Evolutionary conservation across 768 basidiomycete species (phyloP).

Genomic region (Macrolepiota fuliginosa): DNA sequence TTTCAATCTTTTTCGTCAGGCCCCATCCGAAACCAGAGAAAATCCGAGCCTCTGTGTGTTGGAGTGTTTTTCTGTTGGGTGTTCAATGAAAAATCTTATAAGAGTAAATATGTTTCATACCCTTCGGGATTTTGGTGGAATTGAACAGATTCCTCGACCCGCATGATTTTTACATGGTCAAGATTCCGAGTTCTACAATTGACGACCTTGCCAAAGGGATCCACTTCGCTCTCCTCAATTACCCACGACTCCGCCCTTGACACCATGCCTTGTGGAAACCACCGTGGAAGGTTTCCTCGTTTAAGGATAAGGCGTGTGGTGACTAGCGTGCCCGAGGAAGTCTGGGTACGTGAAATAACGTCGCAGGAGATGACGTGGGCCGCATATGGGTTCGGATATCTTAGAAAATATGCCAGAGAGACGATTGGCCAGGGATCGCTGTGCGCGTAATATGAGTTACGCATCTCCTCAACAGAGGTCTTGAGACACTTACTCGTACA

Average conservation of each 20-base stretch:
- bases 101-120: slow-evolving; percentile 38
- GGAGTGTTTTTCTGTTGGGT: slow-evolving; percentile 64
- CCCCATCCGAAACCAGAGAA: slow-evolving; percentile 92
- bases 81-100: background rate
- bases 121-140: slow-evolving; percentile 69
- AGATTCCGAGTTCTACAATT: slow-evolving; percentile 84
- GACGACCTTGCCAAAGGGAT: slow-evolving; percentile 75
- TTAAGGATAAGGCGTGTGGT: slow-evolving; percentile 94
- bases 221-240: slow-evolving; percentile 92
- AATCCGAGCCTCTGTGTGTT: slow-evolving; percentile 84
- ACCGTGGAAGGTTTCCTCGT: slow-evolving; percentile 84
- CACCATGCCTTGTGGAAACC: slow-evolving; percentile 84
- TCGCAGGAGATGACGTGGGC: slow-evolving; percentile 94
- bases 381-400: slow-evolving; percentile 95
- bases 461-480: background rate
- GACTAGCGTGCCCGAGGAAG: slow-evolving; percentile 69
- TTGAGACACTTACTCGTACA: slow-evolving; percentile 45
- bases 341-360: slow-evolving; percentile 81
- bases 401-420: slow-evolving; percentile 89
- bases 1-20: slow-evolving; percentile 83
- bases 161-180: slow-evolving; percentile 93
- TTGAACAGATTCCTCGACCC: slow-evolving; percentile 79
- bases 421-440: slow-evolving; percentile 96
- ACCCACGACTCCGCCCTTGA: slow-evolving; percentile 91
- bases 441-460: slow-evolving; percentile 17